Evolutionary conservation across 2,329 filamentous ascomycete genomes (phyloP), one percentile per base, ranked within the genome.

Genomic region (Penicillium hesseltinei): DNA sequence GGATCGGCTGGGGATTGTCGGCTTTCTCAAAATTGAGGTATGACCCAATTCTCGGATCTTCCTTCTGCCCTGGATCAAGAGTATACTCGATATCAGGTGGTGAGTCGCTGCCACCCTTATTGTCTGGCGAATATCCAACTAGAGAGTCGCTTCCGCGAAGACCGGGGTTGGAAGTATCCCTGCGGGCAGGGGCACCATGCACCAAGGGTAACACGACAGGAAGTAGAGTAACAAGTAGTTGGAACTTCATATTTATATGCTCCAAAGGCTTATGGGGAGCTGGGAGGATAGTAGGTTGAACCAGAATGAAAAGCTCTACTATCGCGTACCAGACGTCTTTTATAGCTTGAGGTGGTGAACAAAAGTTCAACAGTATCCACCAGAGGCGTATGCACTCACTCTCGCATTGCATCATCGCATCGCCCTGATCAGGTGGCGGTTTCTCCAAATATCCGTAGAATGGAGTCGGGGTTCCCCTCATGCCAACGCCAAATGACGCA

Each of bases 11-110:
- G 0, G 84, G 83, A 36, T 77, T 77, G 4, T 80, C 72, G 29
- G 78, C 76, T 52, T 77, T 72, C 49, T 80, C 75, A 61, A 87
- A 83, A 67, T 86, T 77, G 1, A 86, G 76, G 54, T 79, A 83
- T 2, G 79, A 65, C 0, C 84, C 84, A 15, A 83, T 72, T 10
- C 81, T 71, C 0, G 76, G 72, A 47, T 81, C 75, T 0, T 79
- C 79, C 1, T 78, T 78, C 64, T 87, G 84, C 0, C 80, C 82
- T 0, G 75, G 70, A 10, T 81, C 80, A 10, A 81, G 74, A 38
- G 79, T 68, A 50, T 75, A 79, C 4, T 72, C 63, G 21, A 76
- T 61, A 4, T 67, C 69, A 11, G 74, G 70, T 4, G 75, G 76
- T 31, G 74, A 64, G 50, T 73, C 66, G 11, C 69, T 71, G 2